phyloP scores from a whole-genome alignment of 306 rosid genomes.

The Hippophae rhamnoides region DNA sequence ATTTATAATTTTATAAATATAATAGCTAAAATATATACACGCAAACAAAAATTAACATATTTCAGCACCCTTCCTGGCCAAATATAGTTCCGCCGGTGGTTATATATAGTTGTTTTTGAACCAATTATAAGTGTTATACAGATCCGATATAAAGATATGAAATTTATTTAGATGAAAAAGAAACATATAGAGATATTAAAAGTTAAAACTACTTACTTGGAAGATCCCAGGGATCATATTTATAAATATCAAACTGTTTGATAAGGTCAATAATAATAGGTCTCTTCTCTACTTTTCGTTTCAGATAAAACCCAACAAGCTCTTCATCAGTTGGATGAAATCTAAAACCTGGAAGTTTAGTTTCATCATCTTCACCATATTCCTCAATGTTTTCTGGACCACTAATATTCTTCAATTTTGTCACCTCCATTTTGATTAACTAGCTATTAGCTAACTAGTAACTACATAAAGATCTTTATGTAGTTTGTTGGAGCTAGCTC shows the following conservation, averaged over 20 bases:
- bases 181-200: neutral
- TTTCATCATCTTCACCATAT: conserved; percentile 37
- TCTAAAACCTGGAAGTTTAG: conserved; percentile 75
- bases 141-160: neutral
- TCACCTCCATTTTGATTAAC: neutral
- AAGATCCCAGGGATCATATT: conserved; percentile 96
- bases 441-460: conserved; percentile 12
- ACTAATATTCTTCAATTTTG: neutral
- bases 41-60: too few relatives aligned
- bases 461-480: neutral
- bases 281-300: conserved; percentile 60
- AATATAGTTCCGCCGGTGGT: too few relatives aligned
- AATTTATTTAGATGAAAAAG: neutral
- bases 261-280: conserved; percentile 57
- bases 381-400: neutral
- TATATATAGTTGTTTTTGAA: too few relatives aligned
- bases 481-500: neutral
- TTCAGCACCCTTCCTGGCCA: too few relatives aligned
- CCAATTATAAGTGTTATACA: too few relatives aligned
- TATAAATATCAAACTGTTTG: conserved; percentile 85
- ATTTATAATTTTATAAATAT: too few relatives aligned
- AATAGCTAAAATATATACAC: too few relatives aligned
- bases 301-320: conserved; percentile 77
- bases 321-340: conserved; percentile 95
- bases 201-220: conserved; percentile 47